Conservation (phyloP, 768 basidiomycete species). For the Boletus sp. region DNA sequence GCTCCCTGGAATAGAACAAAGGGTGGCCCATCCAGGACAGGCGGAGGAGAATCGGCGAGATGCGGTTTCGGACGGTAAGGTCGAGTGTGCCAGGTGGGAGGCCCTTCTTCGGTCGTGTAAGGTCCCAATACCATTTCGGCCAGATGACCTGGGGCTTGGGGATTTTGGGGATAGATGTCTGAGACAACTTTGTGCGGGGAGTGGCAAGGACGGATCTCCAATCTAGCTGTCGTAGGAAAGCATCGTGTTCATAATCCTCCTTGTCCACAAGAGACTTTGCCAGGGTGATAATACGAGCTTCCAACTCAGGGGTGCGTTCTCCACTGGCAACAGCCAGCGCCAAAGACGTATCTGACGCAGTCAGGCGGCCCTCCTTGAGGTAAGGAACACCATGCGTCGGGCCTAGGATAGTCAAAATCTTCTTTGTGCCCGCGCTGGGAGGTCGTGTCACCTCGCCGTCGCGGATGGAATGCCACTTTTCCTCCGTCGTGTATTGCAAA, state of each 20-base stretch:
- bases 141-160: constrained; percentile 54
- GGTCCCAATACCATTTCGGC: constrained; percentile 98
- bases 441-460: constrained; percentile 35
- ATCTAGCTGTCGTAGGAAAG: constrained; percentile 64
- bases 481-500: constrained; percentile 47
- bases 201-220: constrained; percentile 46
- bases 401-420: constrained; percentile 44
- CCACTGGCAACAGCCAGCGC: constrained; percentile 46
- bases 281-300: constrained; percentile 37
- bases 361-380: constrained; percentile 42
- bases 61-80: constrained; percentile 76
- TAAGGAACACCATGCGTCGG: constrained; percentile 44
- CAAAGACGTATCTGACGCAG: constrained; percentile 40
- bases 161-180: constrained; percentile 13
- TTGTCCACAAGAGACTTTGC: constrained; percentile 37
- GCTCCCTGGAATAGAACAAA: constrained; percentile 77
- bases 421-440: constrained; percentile 41
- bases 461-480: constrained; percentile 65
- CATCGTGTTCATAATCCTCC: constrained; percentile 35
- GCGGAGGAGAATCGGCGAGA: constrained; percentile 80
- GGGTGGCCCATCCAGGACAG: constrained; percentile 88
- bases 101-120: constrained; percentile 68
- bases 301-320: constrained; percentile 34
- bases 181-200: not conserved
- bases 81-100: constrained; percentile 71